phyloP scores from a whole-genome alignment of 176 grass and related monocot genomes.

The Elymus sibiricus region DNA sequence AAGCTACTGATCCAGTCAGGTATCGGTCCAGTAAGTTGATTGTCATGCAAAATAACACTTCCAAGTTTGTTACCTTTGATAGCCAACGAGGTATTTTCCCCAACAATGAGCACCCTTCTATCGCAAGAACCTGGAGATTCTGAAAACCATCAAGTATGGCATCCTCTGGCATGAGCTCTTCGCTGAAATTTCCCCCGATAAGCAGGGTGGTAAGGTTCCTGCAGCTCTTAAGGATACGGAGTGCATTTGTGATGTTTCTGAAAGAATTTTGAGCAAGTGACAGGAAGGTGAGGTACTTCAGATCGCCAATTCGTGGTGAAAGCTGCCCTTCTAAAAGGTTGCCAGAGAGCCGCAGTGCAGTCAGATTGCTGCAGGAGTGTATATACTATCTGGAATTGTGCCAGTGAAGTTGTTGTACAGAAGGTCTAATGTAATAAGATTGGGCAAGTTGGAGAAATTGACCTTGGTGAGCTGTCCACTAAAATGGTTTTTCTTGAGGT shows the following conservation, averaged over 20 bases:
- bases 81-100: slow-evolving; percentile 37
- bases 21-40: slow-evolving; percentile 24
- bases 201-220: slow-evolving; percentile 19
- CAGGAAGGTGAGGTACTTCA: slow-evolving; percentile 5
- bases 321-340: background rate
- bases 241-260: background rate
- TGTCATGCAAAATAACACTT: background rate
- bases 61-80: slow-evolving; percentile 20
- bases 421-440: slow-evolving; percentile 32
- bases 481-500: slow-evolving; percentile 2
- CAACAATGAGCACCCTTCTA: background rate
- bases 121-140: background rate
- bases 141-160: background rate
- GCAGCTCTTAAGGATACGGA: slow-evolving; percentile 6
- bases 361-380: slow-evolving; percentile 33
- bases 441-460: slow-evolving; percentile 27
- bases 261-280: background rate
- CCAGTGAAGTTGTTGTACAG: background rate
- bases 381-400: slow-evolving; percentile 39
- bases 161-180: slow-evolving; percentile 19
- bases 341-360: background rate
- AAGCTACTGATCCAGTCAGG: slow-evolving; percentile 21
- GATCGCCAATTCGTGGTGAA: background rate
- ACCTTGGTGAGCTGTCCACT: background rate
- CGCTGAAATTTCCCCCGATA: background rate